These are phyloP conservation scores for Dunaliella primolecta DNA, from an alignment of 139 green algal genomes.

Conservation along the genomic window DNA sequence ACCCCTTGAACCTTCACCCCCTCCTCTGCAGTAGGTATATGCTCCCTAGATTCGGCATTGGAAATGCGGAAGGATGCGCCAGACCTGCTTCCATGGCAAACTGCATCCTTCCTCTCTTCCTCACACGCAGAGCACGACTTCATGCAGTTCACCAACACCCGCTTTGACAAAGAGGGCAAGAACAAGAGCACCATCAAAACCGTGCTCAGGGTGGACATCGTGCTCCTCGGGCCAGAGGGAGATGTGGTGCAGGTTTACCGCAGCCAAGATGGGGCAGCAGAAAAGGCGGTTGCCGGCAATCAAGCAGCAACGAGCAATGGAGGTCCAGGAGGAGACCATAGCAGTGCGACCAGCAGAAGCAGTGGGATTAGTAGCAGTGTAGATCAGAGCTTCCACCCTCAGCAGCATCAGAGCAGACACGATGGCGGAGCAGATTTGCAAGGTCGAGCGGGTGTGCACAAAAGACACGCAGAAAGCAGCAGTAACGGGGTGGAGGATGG, in stretches of 20 bases:
- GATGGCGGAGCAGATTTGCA: background rate
- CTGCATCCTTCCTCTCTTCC: background rate
- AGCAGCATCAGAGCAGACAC: background rate
- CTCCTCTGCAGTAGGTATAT: too few relatives aligned
- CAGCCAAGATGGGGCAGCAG: background rate
- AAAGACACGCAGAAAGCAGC: background rate
- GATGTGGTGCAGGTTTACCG: background rate
- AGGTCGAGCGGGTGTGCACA: too few relatives aligned
- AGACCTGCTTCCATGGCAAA: too few relatives aligned
- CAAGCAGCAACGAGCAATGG: background rate
- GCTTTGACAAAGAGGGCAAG: background rate
- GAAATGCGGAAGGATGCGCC: too few relatives aligned
- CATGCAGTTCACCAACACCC: conserved; percentile 48
- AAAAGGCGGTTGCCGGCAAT: background rate
- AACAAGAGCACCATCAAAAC: background rate
- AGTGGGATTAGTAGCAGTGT: background rate
- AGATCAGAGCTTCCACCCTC: background rate
- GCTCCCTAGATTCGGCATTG: too few relatives aligned
- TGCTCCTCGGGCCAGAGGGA: background rate
- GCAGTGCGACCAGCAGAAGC: background rate
- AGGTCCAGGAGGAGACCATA: background rate
- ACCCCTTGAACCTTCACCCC: too few relatives aligned
- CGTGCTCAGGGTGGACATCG: background rate
- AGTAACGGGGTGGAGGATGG: background rate
- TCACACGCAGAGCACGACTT: conserved; percentile 53